Evolutionary conservation across 108 stramenopile species (phyloP), one percentile per base, ranked within the genome.

Genomic region (Mediolabrus comicus): DNA sequence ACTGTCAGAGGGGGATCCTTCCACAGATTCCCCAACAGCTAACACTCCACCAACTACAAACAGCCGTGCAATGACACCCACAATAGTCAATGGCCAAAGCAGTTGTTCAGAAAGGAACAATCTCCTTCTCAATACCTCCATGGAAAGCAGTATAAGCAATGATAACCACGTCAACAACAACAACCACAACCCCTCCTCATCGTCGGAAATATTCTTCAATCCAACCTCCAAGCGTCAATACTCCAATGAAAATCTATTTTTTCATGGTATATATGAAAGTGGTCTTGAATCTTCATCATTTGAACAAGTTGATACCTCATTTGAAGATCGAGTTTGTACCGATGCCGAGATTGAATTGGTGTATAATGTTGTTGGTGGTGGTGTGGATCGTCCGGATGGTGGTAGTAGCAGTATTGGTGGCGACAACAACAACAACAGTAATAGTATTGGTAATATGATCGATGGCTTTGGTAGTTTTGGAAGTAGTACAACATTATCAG

Each of bases 281-380:
- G 77, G 77, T 1, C 49, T 78, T 34, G 51, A 69, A 54, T 66
- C 77, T 0, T 52, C 52, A 28, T 70, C 69, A 28, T 78, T 78
- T 59, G 77, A 78, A 49, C 77, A 67, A 46, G 77, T 78, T 2
- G 65, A 65, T 13, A 69, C 65, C 9, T 22, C 56, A 24, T 13
- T 63, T 22, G 58, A 66, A 8, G 60, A 67, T 26, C n/a, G n/a
- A 17, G 62, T 64, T 2, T 69, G 66, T n/a, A 63, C 58, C 63
- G 69, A 78, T 30, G 69, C 71, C 2, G 77, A 78, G 52, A 71
- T 71, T 28, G 77, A 78, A 67, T 61, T 78, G 58, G 69, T 69
- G 12, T 71, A 71, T 31, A 69, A 78, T 38, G 35, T 53, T 31
- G 60, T 58, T 14, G 49, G 52, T 33, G 60, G 33, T 38, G 59